Conservation (phyloP, 148 eudicot genomes). For the Heliamphora exappendiculata region DNA sequence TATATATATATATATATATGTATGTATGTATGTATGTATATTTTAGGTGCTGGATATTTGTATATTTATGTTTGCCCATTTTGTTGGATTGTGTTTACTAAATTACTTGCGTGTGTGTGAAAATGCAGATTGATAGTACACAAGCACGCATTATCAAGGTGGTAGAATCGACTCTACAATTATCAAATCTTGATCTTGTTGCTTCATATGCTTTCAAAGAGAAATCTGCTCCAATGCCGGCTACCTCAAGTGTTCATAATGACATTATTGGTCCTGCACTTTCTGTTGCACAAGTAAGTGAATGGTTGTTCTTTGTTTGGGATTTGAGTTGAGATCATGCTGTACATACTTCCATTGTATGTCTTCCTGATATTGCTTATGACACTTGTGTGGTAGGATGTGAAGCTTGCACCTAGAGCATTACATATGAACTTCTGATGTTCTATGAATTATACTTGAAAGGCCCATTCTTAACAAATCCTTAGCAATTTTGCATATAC, state of each 20-base stretch:
- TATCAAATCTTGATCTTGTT: constrained; percentile 83
- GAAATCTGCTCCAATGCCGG: constrained; percentile 56
- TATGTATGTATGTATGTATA: too few relatives aligned
- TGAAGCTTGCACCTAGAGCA: constrained; percentile 3
- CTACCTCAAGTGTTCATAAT: constrained; percentile 52
- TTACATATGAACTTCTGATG: background rate
- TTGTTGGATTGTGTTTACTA: constrained; percentile 2
- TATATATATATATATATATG: too few relatives aligned
- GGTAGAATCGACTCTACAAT: constrained; percentile 63
- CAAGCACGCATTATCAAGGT: constrained; percentile 62
- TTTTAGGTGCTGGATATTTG: too few relatives aligned
- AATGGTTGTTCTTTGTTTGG: background rate
- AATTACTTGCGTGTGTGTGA: background rate
- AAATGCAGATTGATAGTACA: constrained; percentile 59
- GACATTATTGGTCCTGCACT: constrained; percentile 76
- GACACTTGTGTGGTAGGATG: background rate
- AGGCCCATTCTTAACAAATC: background rate
- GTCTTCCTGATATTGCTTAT: background rate
- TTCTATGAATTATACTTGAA: background rate
- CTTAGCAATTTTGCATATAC: background rate
- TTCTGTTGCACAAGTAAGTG: constrained; percentile 69
- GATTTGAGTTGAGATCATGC: background rate
- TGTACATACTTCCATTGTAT: background rate
- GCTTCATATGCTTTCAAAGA: constrained; percentile 55
- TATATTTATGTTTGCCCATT: background rate